Base-by-base conservation (phyloP, 2,329 filamentous ascomycete genomes). In the Aspergillus spinulosporus region DNA sequence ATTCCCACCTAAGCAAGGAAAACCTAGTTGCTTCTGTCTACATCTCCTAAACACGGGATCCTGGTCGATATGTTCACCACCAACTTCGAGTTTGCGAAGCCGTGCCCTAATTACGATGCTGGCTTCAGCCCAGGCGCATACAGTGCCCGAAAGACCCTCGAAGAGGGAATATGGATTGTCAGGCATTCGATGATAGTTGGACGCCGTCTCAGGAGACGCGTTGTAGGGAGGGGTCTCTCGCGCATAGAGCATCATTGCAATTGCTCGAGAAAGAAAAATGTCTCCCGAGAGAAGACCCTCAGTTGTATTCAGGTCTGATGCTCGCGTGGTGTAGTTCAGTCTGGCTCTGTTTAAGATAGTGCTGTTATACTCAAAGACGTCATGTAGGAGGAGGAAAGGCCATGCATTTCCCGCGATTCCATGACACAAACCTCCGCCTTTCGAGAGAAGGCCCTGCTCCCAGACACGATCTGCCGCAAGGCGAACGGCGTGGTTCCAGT, bases 41-140 rank as follows among this genome's bases (percentile, higher is more conserved):
- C 11, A 49, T 21, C 52, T n/a, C 31, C 32, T 6, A 3, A 57
- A 31, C 6, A 40, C 31, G 0, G 8, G n/a, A 29, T 57, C 54
- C 2, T 36, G 7, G 5, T 43, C 9, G 2, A 56, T 31, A 21
- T 7, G 12, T 5, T 3, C 9, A n/a, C 14, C n/a, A 8, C 54
- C 31, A 1, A 71, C 26, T 42, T 72, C 67, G 52, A 71, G 68
- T 49, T 73, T 73, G 21, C 69, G 65, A 34, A 77, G 45, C 36
- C 67, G 66, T 4, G 67, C 67, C 49, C 69, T 62, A 43, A 76
- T 65, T 8, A 68, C 62, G 3, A 69, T 67, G 42, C 71, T 76
- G 4, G 73, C 66, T 29, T 77, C 74, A 14, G 72, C 67, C 75
- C 75, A 77, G 4, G 74, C 74, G 56, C 72, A 74, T 2, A 76